Evolutionary conservation across 768 basidiomycete genomes (phyloP).

Genomic region (Termitomyces sp.): DNA sequence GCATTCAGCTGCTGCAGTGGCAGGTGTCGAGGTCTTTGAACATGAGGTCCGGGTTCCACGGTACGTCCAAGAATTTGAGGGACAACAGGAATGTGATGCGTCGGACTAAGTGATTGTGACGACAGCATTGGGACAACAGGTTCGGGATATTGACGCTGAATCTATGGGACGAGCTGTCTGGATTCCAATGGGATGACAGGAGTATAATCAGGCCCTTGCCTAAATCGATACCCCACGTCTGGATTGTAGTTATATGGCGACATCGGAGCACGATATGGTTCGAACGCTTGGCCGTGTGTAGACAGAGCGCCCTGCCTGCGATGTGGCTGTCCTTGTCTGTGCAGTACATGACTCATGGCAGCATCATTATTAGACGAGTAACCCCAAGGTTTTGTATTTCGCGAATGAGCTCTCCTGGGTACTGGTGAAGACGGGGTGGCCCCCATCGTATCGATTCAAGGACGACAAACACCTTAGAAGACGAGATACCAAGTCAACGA

Average conservation of each 20-base stretch:
- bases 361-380: background rate
- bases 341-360: background rate
- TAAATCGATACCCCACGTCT: background rate
- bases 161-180: background rate
- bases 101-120: background rate
- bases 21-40: background rate
- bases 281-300: background rate
- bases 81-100: background rate
- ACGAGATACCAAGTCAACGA: background rate
- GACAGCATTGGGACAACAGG: background rate
- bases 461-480: background rate
- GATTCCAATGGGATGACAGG: constrained; percentile 1
- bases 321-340: background rate
- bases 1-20: background rate
- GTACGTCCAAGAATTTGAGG: background rate
- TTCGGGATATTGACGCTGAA: background rate
- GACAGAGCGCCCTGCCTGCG: background rate
- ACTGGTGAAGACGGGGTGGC: background rate
- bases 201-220: background rate
- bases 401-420: background rate
- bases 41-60: background rate
- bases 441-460: background rate
- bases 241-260: background rate
- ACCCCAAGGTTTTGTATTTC: background rate
- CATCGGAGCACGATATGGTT: background rate